Conservation (phyloP, 345 rosid species). For the Raphanus sativus region DNA sequence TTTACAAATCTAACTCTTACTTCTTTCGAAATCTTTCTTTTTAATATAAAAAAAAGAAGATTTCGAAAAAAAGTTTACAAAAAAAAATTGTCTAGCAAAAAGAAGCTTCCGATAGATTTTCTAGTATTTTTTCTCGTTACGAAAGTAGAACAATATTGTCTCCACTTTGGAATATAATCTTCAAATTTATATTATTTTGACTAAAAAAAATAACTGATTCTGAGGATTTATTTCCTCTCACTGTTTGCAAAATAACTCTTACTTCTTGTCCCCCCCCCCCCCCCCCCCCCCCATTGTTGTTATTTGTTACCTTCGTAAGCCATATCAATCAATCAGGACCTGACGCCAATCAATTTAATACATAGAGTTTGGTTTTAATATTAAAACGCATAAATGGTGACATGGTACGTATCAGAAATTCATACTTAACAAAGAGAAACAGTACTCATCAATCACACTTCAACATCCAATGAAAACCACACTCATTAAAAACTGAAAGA, state of each 20-base stretch:
- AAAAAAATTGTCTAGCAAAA: neutral
- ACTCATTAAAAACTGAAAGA: neutral
- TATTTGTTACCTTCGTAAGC: neutral
- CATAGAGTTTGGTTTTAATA: neutral
- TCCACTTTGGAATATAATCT: slow-evolving; percentile 3
- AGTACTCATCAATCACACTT: neutral
- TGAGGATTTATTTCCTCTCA: neutral
- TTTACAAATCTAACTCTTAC: neutral
- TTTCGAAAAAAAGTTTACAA: no score
- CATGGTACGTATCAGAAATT: neutral
- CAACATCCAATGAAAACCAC: neutral
- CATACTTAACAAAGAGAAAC: neutral
- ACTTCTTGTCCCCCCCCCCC: neutral
- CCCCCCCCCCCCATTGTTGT: neutral
- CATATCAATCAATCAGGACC: neutral
- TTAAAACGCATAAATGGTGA: neutral
- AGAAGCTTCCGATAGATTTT: neutral
- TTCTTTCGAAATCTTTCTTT: no score
- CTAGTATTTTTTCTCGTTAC: neutral
- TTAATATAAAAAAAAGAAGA: no score
- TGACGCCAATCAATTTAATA: neutral
- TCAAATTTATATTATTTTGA: neutral
- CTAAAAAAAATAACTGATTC: neutral
- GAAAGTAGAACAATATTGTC: neutral
- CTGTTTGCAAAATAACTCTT: neutral